Conservation (phyloP, 306 rosid genomes). For the Inga oerstediana region DNA sequence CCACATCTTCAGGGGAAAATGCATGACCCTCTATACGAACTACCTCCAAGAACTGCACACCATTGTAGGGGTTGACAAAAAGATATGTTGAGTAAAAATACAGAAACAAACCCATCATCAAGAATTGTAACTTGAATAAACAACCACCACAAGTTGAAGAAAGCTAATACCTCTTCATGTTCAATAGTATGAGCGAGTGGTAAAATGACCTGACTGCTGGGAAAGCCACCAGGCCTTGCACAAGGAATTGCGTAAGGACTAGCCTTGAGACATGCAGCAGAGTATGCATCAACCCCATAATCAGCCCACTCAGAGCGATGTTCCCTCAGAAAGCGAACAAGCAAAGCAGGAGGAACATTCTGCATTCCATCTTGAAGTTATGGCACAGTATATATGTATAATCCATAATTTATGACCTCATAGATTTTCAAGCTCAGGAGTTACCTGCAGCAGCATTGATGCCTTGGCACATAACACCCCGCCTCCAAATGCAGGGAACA, state of each 20-base stretch:
- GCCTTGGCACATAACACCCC: slow-evolving; percentile 97
- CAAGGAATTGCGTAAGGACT: slow-evolving; percentile 89
- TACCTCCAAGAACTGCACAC: slow-evolving; percentile 81
- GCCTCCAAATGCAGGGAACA: slow-evolving; percentile 79
- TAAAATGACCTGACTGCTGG: slow-evolving; percentile 84
- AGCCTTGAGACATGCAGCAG: slow-evolving; percentile 83
- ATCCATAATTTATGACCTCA: neutral
- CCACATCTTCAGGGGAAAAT: slow-evolving; percentile 84
- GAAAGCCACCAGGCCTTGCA: slow-evolving; percentile 86
- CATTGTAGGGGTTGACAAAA: neutral
- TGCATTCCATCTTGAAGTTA: slow-evolving; percentile 28
- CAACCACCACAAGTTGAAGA: neutral
- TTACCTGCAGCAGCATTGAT: slow-evolving; percentile 95
- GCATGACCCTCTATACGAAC: slow-evolving; percentile 99
- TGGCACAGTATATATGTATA: neutral
- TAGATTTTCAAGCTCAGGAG: neutral
- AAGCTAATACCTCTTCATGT: slow-evolving; percentile 76
- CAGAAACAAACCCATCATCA: neutral
- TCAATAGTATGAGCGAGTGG: slow-evolving; percentile 95
- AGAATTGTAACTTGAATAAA: neutral
- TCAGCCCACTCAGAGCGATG: slow-evolving; percentile 99
- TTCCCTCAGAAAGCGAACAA: slow-evolving; percentile 95
- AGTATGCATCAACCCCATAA: slow-evolving; percentile 93
- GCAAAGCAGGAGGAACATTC: slow-evolving; percentile 98
- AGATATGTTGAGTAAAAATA: neutral